phyloP scores from a whole-genome alignment of 345 rosid species.

The Rhodamnia argentea region DNA sequence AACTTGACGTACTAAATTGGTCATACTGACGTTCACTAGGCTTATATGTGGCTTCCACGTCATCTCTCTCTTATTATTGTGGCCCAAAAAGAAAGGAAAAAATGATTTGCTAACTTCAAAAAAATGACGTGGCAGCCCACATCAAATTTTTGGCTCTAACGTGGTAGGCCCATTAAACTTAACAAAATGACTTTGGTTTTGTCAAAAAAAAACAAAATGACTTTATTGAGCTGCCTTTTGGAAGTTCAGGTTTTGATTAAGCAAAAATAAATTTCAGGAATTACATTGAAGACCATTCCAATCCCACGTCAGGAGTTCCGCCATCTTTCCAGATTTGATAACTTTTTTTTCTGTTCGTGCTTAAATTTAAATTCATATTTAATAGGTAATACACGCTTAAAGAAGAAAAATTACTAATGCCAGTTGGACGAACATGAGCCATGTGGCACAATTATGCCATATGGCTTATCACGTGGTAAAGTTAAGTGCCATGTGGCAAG shows the following conservation, averaged over 20 bases:
- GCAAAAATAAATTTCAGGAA: neutral
- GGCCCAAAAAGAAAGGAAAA: neutral
- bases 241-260: neutral
- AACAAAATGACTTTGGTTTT: neutral
- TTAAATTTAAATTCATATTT: neutral
- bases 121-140: neutral
- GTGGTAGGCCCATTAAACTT: rapidly evolving
- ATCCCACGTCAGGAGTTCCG: neutral
- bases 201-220: too few relatives aligned
- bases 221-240: neutral
- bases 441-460: neutral
- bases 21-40: neutral
- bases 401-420: neutral
- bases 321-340: neutral
- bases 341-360: neutral
- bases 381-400: neutral
- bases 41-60: neutral
- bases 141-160: neutral
- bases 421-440: neutral
- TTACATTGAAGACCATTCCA: neutral
- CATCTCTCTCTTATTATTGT: neutral
- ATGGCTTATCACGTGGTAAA: neutral
- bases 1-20: neutral
- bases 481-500: neutral
- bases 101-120: neutral